Evolutionary conservation across 192 early-diverging fungal species (phyloP).

Genomic region (Coemansia sp.): DNA sequence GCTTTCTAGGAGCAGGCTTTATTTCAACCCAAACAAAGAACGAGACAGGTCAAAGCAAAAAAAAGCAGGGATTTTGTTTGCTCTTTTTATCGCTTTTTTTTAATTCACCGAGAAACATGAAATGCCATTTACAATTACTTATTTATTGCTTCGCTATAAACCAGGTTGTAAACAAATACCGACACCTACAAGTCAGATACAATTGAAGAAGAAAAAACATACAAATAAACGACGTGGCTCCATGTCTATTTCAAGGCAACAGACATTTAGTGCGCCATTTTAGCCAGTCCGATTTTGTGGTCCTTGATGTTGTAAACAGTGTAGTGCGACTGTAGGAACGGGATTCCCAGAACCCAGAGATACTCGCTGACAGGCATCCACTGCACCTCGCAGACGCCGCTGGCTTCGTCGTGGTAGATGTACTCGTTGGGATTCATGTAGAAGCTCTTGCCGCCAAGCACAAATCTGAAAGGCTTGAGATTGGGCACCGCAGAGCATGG

Average conservation of each 20-base stretch:
- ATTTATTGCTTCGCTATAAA: no score
- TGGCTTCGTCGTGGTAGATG: conserved; percentile 44
- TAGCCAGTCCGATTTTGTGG: conserved; percentile 43
- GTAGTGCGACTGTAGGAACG: conserved; percentile 52
- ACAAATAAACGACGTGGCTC: no score
- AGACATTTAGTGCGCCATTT: conserved; percentile 21
- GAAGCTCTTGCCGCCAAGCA: conserved; percentile 46
- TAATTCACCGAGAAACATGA: no score
- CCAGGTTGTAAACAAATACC: no score
- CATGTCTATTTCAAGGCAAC: no score
- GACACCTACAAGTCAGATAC: no score
- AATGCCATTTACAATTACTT: no score
- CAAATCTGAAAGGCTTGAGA: conserved; percentile 50
- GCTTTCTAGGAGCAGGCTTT: background rate
- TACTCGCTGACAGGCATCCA: conserved; percentile 55
- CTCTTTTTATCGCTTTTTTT: no score
- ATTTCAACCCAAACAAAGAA: background rate
- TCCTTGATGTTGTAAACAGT: conserved; percentile 51
- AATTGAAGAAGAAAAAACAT: no score
- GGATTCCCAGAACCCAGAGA: conserved; percentile 51
- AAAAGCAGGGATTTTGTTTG: background rate
- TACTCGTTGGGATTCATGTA: conserved; percentile 43
- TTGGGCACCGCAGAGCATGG: conserved; percentile 26
- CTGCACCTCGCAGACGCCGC: conserved; percentile 46
- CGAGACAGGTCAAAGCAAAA: background rate